A percentile compares a stretch with the other conserved stretches of the same genome.
These are phyloP conservation scores for Breviolum minutum DNA, from an alignment of 73 alveolate genomes.

Conservation along the genomic window DNA sequence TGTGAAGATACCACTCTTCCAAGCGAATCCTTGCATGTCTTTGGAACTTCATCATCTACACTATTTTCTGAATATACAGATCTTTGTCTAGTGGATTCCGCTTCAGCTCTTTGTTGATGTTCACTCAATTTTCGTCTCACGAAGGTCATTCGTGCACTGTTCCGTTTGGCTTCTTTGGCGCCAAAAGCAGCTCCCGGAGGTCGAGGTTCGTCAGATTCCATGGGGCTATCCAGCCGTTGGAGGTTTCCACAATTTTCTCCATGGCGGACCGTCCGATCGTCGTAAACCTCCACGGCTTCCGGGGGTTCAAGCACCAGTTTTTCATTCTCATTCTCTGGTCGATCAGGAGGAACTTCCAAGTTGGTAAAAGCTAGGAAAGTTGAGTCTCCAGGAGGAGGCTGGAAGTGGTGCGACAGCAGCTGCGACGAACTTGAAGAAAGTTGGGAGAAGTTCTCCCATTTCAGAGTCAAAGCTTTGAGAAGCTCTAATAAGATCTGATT, in stretches of 20 bases:
- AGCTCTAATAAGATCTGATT: background rate
- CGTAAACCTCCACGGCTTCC: too few relatives aligned
- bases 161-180: slow-evolving; percentile 17
- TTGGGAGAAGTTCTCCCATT: background rate
- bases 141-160: slow-evolving; percentile 49
- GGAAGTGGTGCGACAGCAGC: too few relatives aligned
- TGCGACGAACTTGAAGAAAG: too few relatives aligned
- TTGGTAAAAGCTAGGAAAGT: too few relatives aligned
- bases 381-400: too few relatives aligned
- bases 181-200: too few relatives aligned
- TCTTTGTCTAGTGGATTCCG: background rate
- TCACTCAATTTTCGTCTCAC: background rate
- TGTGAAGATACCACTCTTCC: slow-evolving; percentile 8
- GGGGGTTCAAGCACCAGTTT: too few relatives aligned
- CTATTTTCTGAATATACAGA: background rate
- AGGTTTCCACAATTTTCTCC: too few relatives aligned
- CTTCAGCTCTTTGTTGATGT: slow-evolving; percentile 33
- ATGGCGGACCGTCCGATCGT: too few relatives aligned
- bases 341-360: background rate
- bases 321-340: too few relatives aligned
- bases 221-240: background rate
- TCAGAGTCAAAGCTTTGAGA: background rate
- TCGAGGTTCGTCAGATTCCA: too few relatives aligned
- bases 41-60: background rate
- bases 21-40: background rate